Evolutionary conservation across 2,329 filamentous ascomycete genomes (phyloP), one percentile per base, ranked within the genome.

Genomic region (Trichoderma sp.): DNA sequence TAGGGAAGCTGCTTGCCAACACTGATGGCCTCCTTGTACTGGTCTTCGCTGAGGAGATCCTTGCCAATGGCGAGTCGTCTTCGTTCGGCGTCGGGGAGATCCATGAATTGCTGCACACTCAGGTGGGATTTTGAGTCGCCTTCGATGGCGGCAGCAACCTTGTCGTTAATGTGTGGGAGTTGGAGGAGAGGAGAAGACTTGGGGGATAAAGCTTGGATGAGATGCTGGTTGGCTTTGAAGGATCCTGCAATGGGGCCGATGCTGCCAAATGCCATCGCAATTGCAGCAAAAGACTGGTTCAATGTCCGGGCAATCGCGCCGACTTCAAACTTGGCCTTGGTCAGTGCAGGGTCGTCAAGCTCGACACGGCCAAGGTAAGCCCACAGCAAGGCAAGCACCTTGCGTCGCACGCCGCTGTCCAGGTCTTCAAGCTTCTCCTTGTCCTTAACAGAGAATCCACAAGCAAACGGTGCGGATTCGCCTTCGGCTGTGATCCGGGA

Each of bases 351-450:
- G 81, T 98, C 95, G 60, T 93, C 93, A 29, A 99, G 90, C 80
- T 98, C 94, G 74, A 97, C 88, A 64, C 97, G 93, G 76, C 94
- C 94, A 65, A 98, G 90, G 83, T 99, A 98, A 59, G 97, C 95
- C 97, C 97, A 99, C 18, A 99, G 88, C 75, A 99, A 88, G 68
- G 93, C 94, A 62, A 98, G 88, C 8, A 95, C 93, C 88, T 98
- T 98, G 81, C 97, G 90, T 79, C 94, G 92, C 29, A 91, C 89
- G 53, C 93, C 92, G 78, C 93, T 93, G 67, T 98, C 97, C 76
- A 98, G 85, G 78, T 95, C 91, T 81, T 94, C 91, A 8, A 99
- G 88, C 81, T 91, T 92, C 80, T 92, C 88, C 82, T 92, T 92
- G 81, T 98, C 95, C 84, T 95, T 95, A 18, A 87, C 84, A 0